Percentiles rank a stretch among this genome's conserved stretches.
These are phyloP conservation scores for Tetrahymena thermophila DNA, from an alignment of 73 alveolate species.

Conservation along the genomic window DNA sequence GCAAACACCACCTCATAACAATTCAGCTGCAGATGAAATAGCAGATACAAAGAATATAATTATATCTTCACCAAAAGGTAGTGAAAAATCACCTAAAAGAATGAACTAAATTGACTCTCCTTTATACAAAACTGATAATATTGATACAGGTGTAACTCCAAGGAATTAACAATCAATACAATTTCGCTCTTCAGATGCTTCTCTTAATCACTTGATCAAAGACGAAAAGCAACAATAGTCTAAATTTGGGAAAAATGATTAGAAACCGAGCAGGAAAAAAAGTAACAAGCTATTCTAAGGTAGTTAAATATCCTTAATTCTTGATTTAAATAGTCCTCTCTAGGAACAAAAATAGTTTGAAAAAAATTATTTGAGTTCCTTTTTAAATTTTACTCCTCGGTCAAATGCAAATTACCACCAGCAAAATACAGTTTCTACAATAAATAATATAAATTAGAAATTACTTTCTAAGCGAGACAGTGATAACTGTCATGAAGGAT, in stretches of 20 bases:
- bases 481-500: neutral
- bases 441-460: neutral
- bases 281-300: neutral
- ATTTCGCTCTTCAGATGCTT: neutral
- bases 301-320: neutral
- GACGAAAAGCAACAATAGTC: neutral
- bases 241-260: neutral
- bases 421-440: neutral
- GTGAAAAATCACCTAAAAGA: neutral
- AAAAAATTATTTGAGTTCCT: neutral
- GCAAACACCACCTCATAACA: neutral
- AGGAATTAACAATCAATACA: neutral
- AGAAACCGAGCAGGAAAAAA: neutral
- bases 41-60: neutral
- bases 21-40: neutral
- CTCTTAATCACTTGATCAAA: neutral
- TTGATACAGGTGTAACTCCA: neutral
- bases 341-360: neutral
- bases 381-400: neutral
- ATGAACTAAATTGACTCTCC: neutral
- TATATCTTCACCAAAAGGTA: neutral
- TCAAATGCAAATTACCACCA: neutral
- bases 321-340: neutral
- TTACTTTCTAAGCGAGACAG: neutral
- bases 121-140: neutral